Conservation (phyloP, 202 grass and related monocot genomes). For the Musa balbisiana region DNA sequence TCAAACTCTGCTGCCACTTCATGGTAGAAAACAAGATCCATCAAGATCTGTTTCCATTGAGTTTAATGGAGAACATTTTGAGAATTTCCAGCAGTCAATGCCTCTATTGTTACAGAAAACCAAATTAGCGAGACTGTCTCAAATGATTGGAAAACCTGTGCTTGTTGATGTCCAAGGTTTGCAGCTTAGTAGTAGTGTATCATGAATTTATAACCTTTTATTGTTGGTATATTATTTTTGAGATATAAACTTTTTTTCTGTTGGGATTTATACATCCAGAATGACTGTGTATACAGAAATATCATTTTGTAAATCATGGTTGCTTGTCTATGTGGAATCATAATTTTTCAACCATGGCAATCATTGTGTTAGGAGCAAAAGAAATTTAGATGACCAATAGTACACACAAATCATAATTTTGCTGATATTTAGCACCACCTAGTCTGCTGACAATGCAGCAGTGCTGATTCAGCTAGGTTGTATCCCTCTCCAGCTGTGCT, state of each 20-base stretch:
- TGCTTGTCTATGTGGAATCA: too few relatives aligned
- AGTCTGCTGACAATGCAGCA: too few relatives aligned
- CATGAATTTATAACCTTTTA: background rate
- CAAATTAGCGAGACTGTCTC: background rate
- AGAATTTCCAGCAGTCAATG: background rate
- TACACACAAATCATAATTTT: too few relatives aligned
- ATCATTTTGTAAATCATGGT: background rate
- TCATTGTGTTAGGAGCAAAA: too few relatives aligned
- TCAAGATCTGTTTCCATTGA: background rate
- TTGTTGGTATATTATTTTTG: background rate
- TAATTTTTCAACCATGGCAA: too few relatives aligned
- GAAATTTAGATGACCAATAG: too few relatives aligned
- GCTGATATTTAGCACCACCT: too few relatives aligned
- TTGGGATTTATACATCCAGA: background rate
- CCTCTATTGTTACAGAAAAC: background rate
- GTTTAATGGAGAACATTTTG: slow-evolving; percentile 3
- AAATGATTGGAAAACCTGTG: slow-evolving; percentile 3
- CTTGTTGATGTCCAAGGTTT: slow-evolving; percentile 29
- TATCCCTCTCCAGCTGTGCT: too few relatives aligned
- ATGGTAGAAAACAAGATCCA: slow-evolving; percentile 10
- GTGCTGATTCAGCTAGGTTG: too few relatives aligned
- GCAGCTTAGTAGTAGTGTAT: background rate
- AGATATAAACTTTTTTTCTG: background rate
- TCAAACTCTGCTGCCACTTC: slow-evolving; percentile 24
- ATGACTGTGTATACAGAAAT: background rate